These are phyloP conservation scores for Heimioporus retisporus DNA, from an alignment of 1,284 basidiomycete species.

Conservation along the genomic window DNA sequence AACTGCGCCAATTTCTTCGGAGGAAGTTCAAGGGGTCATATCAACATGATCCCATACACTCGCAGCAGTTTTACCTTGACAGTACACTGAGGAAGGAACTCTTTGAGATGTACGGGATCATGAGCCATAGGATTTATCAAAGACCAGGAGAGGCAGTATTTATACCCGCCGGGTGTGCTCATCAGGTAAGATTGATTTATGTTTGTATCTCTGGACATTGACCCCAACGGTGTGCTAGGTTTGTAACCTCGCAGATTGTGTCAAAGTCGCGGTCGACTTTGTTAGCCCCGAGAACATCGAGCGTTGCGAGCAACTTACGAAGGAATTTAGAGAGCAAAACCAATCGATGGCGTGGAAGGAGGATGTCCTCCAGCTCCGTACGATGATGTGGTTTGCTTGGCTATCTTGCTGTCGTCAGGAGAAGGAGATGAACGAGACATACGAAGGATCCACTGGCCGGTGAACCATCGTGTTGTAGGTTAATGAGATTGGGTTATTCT, in stretches of 20 bases:
- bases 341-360: constrained; percentile 92
- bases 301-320: constrained; percentile 86
- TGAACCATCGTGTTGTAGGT: constrained; percentile 15
- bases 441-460: constrained; percentile 10
- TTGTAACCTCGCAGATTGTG: constrained; percentile 89
- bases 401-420: constrained; percentile 69
- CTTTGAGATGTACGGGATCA: constrained; percentile 75
- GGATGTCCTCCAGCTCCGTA: constrained; percentile 91
- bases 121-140: constrained; percentile 89
- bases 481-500: constrained; percentile 34
- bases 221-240: constrained; percentile 56
- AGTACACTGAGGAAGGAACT: constrained; percentile 74
- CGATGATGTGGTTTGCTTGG: constrained; percentile 96
- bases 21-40: constrained; percentile 63
- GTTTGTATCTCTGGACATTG: constrained; percentile 2
- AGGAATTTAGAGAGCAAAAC: constrained; percentile 92
- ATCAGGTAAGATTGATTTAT: constrained; percentile 72
- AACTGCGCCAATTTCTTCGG: constrained; percentile 79
- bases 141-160: constrained; percentile 95
- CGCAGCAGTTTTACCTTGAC: constrained; percentile 91
- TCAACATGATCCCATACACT: constrained; percentile 90
- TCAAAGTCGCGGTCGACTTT: constrained; percentile 98
- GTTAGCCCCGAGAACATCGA: constrained; percentile 93
- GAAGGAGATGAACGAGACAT: constrained; percentile 51
- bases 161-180: constrained; percentile 96